Percentiles rank a stretch among this genome's conserved stretches.
phyloP scores from a whole-genome alignment of 2,329 filamentous ascomycete genomes.

The Trichoderma afroharzianum region DNA sequence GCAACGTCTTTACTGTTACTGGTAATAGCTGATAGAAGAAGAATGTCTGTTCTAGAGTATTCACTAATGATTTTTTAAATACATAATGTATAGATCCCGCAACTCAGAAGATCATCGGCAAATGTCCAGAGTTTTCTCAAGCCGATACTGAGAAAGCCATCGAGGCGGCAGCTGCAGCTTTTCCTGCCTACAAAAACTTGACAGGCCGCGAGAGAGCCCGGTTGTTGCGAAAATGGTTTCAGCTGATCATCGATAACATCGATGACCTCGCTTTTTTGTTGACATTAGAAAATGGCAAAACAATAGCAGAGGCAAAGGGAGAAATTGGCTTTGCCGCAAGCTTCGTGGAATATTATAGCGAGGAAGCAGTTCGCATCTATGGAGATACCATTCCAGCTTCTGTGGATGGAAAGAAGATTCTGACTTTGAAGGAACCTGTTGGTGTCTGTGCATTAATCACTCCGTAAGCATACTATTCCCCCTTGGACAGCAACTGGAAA shows the following conservation, averaged over 20 bases:
- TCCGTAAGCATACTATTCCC: background rate
- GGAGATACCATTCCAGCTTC: background rate
- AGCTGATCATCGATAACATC: background rate
- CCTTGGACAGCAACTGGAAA: background rate
- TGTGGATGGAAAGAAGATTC: background rate
- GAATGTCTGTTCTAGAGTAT: background rate
- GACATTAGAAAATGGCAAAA: background rate
- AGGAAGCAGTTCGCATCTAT: background rate
- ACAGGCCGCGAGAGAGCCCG: background rate
- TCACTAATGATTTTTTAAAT: background rate
- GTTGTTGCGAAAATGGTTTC: background rate
- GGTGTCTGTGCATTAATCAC: background rate
- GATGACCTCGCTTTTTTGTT: background rate
- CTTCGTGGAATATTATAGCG: background rate
- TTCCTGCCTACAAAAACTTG: background rate
- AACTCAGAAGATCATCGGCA: background rate
- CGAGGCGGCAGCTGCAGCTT: background rate
- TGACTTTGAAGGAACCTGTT: background rate
- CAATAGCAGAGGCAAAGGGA: background rate
- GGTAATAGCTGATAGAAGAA: background rate
- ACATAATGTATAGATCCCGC: background rate
- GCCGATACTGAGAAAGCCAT: background rate
- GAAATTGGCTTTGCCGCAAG: background rate
- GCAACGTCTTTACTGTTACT: background rate
- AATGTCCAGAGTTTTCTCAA: background rate